Evolutionary conservation across 2,329 filamentous ascomycete genomes (phyloP).

Genomic region (Diaporthe sp.): DNA sequence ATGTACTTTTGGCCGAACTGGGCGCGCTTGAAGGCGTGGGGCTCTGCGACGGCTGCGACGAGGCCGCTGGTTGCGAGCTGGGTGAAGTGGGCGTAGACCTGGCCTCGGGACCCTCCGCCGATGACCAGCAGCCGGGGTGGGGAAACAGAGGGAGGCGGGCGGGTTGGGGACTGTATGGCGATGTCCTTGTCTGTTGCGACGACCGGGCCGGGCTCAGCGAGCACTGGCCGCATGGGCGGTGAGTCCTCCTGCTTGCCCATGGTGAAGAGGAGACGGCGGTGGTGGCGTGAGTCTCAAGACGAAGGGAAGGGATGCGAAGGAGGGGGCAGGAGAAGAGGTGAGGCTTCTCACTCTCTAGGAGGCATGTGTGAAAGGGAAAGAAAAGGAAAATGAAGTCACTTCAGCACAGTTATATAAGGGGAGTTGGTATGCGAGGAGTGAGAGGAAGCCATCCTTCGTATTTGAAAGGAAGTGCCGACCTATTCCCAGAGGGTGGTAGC

Average conservation of each 20-base stretch:
- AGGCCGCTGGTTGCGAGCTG: constrained; percentile 74
- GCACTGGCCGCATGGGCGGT: constrained; percentile 44
- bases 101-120: constrained; percentile 85
- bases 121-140: constrained; percentile 82
- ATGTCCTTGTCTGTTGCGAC: constrained; percentile 42
- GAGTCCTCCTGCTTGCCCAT: constrained; percentile 40
- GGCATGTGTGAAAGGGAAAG: background rate
- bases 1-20: constrained; percentile 80
- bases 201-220: constrained; percentile 41
- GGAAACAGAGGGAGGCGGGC: constrained; percentile 58
- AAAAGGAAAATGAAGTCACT: background rate
- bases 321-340: background rate
- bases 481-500: constrained; percentile 29
- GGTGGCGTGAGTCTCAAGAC: background rate
- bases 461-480: constrained; percentile 17
- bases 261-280: background rate
- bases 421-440: background rate
- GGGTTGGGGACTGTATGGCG: constrained; percentile 51
- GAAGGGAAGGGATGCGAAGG: too few relatives aligned
- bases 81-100: constrained; percentile 79
- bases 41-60: constrained; percentile 86
- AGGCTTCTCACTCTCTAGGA: constrained; percentile 4
- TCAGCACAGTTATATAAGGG: background rate
- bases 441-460: constrained; percentile 26
- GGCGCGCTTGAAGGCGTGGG: constrained; percentile 81